A percentile compares a stretch with the other conserved stretches of the same genome.
Conservation (phyloP, 2,329 filamentous ascomycete genomes). For the Niveomyces coronatus region DNA sequence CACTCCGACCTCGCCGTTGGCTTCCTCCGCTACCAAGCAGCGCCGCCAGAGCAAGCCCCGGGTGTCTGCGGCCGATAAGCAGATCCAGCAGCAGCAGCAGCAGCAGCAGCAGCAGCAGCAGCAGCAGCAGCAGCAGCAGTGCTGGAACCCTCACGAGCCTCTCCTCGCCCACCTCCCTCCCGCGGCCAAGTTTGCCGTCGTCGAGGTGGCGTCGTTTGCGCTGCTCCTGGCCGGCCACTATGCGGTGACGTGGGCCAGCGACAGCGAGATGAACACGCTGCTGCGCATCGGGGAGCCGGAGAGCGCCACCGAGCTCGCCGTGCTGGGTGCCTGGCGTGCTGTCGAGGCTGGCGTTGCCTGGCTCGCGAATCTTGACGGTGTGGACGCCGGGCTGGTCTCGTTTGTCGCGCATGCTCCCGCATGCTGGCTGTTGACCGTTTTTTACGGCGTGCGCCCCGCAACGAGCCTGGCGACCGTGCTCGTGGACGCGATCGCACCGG, state of each 20-base stretch:
- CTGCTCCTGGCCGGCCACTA: constrained; percentile 56
- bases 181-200: constrained; percentile 40
- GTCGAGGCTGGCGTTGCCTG: constrained; percentile 63
- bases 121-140: not conserved
- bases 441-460: constrained; percentile 59
- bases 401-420: constrained; percentile 66
- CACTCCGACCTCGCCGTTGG: not conserved
- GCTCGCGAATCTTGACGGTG: constrained; percentile 63
- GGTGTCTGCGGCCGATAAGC: constrained; percentile 3
- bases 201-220: constrained; percentile 44
- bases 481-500: constrained; percentile 59
- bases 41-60: constrained; percentile 8
- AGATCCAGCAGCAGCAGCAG: not conserved
- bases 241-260: constrained; percentile 58
- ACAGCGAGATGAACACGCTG: constrained; percentile 51
- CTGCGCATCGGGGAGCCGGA: constrained; percentile 55
- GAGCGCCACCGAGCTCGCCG: constrained; percentile 49
- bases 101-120: not conserved
- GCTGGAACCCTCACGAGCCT: not conserved
- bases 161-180: constrained; percentile 1
- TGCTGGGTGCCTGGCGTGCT: constrained; percentile 42
- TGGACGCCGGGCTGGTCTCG: constrained; percentile 55
- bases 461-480: constrained; percentile 51
- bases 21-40: constrained; percentile 5
- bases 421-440: constrained; percentile 64